Evolutionary conservation across 78 protist species (phyloP), one percentile per base, ranked within the genome.

Genomic region (Tieghemostelium lacteum): DNA sequence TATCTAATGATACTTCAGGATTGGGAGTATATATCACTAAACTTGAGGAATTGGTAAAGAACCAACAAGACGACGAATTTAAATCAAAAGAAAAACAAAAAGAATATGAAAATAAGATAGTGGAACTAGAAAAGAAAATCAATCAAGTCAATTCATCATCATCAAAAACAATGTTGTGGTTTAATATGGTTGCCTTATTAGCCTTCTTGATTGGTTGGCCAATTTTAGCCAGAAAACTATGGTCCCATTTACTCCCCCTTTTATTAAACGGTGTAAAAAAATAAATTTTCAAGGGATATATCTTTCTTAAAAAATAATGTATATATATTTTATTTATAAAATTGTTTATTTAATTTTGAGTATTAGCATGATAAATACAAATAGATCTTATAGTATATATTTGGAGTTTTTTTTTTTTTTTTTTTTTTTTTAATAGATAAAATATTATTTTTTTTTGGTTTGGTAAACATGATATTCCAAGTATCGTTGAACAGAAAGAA

Each of bases 141-240:
- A 50, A 58, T 28, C n/a, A 39, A n/a, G 37, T 83, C 28, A 52
- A 65, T 2, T 33, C 39, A 10, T 62, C 91, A 29, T 39, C 29
- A 50, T 58, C 71, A 26, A 72, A 36, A 28, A 24, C 61, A 20
- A 69, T 70, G 8, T 3, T 69, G 29, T 83, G 91, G 91, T 24
- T 83, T 26, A 83, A 69, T 58, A 63, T 69, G 37, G 26, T 66
- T 17, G 76, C 91, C 20, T 66, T 83, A 12, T 3, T 83, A 22
- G 66, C 69, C 45, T 69, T 83, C 66, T 24, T 83, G 33, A 58
- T 83, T 54, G 91, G 91, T 42, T 83, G 91, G 91, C 91, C 91
- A 50, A 69, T 83, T 2, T 37, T 69, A 0, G 66, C 91, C 12
- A 83, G 50, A 69, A 83, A 83, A 45, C 60, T 71, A 33, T 71